Evolutionary conservation across 1,284 basidiomycete genomes (phyloP), one percentile per base, ranked within the genome.

Genomic region (Apiotrichum brassicae): DNA sequence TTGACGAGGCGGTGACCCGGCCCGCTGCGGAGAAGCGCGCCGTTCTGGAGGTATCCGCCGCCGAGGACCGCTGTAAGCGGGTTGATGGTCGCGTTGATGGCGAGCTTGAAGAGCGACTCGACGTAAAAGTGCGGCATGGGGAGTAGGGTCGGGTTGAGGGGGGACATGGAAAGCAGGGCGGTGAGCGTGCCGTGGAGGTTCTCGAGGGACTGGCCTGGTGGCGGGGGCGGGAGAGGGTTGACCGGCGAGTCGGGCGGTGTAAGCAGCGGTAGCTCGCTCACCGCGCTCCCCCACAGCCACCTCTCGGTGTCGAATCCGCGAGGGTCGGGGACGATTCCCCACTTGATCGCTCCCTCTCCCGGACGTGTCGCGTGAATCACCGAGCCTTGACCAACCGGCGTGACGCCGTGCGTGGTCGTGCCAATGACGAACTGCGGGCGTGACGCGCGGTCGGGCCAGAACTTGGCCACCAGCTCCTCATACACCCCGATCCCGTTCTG

Each of bases 401-500:
- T 53, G 8, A 65, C 82, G 8, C 88, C 87, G 63, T 97, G 92
- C 1, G 84, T 87, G 48, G 86, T 90, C 22, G 82, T 83, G 8
- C 85, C 85, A 47, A 95, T 76, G 45, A 97, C 79, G 68, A 97
- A 89, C 64, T 89, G 83, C 6, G 94, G 94, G 30, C 92, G 81
- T 20, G 76, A 73, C 14, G 74, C 65, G 9, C 83, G 80, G 63
- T 91, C 83, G 34, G 79, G 83, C 74, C 93, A 98, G 40, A 90
- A 63, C 16, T 78, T 68, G 14, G 76, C 69, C 37, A 88, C 70
- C 46, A 97, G 77, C 54, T 82, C 75, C 62, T 97, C 92, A 70
- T 92, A 86, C 14, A 94, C 77, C 16, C 91, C 93, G 83, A 95
- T 78, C 77, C 68, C 93, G 68, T 97, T 97, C 66, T 95, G 88